Percentiles rank a stretch among this genome's conserved stretches.
Evolutionary conservation across 352 stramenopile species (phyloP).

Genomic region (Globisporangium iwayamae): DNA sequence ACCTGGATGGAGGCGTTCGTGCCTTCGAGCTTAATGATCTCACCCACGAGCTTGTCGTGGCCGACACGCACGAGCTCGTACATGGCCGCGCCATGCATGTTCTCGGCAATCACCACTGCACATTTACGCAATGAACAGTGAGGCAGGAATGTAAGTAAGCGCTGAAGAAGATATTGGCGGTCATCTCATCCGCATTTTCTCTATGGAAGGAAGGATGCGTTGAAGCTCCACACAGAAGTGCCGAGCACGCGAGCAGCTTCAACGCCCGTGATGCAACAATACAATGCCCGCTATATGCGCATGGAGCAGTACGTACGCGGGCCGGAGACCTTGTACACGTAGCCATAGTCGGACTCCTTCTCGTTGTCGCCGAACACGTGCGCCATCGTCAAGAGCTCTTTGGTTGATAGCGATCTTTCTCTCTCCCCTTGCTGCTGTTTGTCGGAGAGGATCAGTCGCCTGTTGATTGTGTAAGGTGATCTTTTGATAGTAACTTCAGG

Average conservation of each 20-base stretch:
- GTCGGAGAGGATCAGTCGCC: neutral
- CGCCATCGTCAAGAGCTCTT: slow-evolving; percentile 41
- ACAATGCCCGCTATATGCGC: neutral
- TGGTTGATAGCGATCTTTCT: slow-evolving; percentile 37
- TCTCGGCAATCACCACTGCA: slow-evolving; percentile 97
- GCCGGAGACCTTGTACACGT: slow-evolving; percentile 99
- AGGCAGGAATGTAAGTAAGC: neutral
- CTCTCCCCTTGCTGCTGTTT: slow-evolving; percentile 19
- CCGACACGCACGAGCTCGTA: slow-evolving; percentile 96
- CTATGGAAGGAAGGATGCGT: neutral
- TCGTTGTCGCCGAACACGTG: slow-evolving; percentile 85
- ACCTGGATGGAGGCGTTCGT: slow-evolving; percentile 99
- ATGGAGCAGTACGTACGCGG: slow-evolving; percentile 72
- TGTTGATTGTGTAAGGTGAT: neutral
- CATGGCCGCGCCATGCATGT: slow-evolving; percentile 99
- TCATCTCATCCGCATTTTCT: neutral
- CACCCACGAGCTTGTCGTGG: slow-evolving; percentile 98
- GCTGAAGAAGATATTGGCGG: neutral
- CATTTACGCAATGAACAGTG: neutral
- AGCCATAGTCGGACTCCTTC: slow-evolving; percentile 96
- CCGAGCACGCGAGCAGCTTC: neutral
- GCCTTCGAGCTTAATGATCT: slow-evolving; percentile 99
- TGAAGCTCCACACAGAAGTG: neutral
- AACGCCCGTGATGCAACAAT: neutral
- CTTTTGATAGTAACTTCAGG: slow-evolving; percentile 1